Percentiles rank a stretch among this genome's conserved stretches.
These are phyloP conservation scores for Aspergillus olivimuriae DNA, from an alignment of 495 filamentous ascomycete species.

Conservation along the genomic window DNA sequence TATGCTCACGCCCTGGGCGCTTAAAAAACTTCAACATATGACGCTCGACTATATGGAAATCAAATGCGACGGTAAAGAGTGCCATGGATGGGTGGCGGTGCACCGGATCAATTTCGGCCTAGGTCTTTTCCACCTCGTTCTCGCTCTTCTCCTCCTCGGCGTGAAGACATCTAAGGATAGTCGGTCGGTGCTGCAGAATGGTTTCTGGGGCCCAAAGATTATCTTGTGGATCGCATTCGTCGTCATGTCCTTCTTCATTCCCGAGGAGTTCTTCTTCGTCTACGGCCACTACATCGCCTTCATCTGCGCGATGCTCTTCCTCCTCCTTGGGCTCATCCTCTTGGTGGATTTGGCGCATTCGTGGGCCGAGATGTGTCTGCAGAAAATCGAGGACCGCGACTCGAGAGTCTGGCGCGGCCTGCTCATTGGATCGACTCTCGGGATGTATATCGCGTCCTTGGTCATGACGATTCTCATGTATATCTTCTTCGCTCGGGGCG, in stretches of 20 bases:
- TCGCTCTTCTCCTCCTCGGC: slow-evolving; percentile 78
- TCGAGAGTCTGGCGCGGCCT: slow-evolving; percentile 77
- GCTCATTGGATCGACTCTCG: slow-evolving; percentile 84
- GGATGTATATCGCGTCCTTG: slow-evolving; percentile 86
- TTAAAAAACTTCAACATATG: slow-evolving; percentile 86
- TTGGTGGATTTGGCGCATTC: slow-evolving; percentile 93
- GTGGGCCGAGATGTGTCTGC: slow-evolving; percentile 95
- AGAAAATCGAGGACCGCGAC: slow-evolving; percentile 86
- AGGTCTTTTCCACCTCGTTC: slow-evolving; percentile 82
- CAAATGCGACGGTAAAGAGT: slow-evolving; percentile 81
- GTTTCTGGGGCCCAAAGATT: slow-evolving; percentile 85
- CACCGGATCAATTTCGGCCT: slow-evolving; percentile 97
- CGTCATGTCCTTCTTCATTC: slow-evolving; percentile 90
- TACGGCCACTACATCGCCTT: slow-evolving; percentile 95
- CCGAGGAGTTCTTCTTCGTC: slow-evolving; percentile 88
- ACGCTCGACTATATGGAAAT: slow-evolving; percentile 95
- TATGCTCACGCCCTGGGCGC: slow-evolving; percentile 98
- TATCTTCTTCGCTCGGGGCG: slow-evolving; percentile 81
- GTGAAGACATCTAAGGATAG: slow-evolving; percentile 82
- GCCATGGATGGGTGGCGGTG: slow-evolving; percentile 92
- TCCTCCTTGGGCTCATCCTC: slow-evolving; percentile 85
- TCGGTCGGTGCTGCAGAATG: slow-evolving; percentile 87
- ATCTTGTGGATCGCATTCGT: slow-evolving; percentile 81
- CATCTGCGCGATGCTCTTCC: slow-evolving; percentile 84
- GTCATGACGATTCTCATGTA: slow-evolving; percentile 97